Conservation (phyloP, 768 basidiomycete genomes). For the Mycena amicta region DNA sequence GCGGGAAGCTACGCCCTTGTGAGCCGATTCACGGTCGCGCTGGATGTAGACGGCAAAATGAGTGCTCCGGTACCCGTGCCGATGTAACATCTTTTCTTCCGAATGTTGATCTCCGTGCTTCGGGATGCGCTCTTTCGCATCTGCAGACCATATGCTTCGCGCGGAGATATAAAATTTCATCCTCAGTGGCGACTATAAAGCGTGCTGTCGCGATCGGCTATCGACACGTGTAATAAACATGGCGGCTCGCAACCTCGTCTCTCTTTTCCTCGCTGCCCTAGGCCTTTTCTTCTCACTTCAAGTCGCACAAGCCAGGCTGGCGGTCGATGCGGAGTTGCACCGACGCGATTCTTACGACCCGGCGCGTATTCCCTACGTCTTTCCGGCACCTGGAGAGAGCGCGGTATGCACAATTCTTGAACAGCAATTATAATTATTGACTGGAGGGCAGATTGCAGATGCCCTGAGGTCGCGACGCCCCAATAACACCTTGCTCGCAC, state of each 20-base stretch:
- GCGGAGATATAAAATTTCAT: too few species aligned
- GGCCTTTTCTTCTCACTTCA: not conserved
- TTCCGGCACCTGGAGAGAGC: constrained; percentile 39
- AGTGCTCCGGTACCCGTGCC: constrained; percentile 30
- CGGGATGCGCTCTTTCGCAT: too few species aligned
- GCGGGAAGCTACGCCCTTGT: constrained; percentile 34
- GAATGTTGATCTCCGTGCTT: too few species aligned
- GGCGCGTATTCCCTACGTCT: constrained; percentile 46
- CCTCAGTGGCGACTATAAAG: too few species aligned
- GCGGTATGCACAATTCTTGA: constrained; percentile 20
- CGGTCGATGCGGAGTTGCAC: not conserved
- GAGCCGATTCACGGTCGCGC: constrained; percentile 30
- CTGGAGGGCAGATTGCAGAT: constrained; percentile 37
- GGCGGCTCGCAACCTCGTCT: too few species aligned
- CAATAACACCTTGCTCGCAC: constrained; percentile 38
- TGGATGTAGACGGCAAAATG: constrained; percentile 33
- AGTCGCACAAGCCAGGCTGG: not conserved
- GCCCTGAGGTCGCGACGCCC: constrained; percentile 35
- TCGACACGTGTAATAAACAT: not conserved
- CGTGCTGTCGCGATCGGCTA: too few species aligned
- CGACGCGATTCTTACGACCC: constrained; percentile 40
- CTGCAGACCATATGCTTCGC: too few species aligned
- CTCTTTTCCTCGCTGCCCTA: not conserved
- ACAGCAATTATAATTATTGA: not conserved
- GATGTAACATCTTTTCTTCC: too few species aligned